A percentile compares a stretch with the other conserved stretches of the same genome.
Conservation (phyloP, 73 alveolate species). For the Paramecium pentaurelia region DNA sequence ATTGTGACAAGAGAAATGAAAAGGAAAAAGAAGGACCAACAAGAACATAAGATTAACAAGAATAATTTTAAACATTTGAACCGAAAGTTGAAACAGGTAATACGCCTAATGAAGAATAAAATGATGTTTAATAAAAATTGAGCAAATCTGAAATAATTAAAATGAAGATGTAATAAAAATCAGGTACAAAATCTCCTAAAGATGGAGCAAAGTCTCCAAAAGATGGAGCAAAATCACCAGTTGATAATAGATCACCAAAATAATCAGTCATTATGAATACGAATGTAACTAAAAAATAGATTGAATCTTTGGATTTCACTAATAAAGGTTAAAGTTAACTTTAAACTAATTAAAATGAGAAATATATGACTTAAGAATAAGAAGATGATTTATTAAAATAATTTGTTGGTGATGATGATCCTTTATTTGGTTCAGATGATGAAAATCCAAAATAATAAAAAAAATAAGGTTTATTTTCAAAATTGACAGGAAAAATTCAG, state of each 20-base stretch:
- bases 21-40: not conserved
- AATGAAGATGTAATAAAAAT: not conserved
- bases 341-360: not conserved
- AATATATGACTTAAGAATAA: not conserved
- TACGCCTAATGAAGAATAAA: not conserved
- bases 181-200: not conserved
- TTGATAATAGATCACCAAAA: conserved; percentile 20
- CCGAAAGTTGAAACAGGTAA: not conserved
- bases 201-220: not conserved
- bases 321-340: not conserved
- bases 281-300: not conserved
- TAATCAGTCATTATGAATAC: not conserved
- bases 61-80: not conserved
- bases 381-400: not conserved
- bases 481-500: conserved; percentile 69
- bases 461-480: conserved; percentile 68
- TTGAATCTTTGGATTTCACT: conserved; percentile 4
- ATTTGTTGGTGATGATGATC: conserved; percentile 60
- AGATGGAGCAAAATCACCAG: not conserved
- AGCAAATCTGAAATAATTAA: not conserved
- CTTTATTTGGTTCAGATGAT: conserved; percentile 68
- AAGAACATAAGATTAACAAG: not conserved
- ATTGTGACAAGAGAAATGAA: conserved; percentile 42
- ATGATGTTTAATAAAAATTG: not conserved
- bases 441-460: conserved; percentile 58